Conservation (phyloP, 2,329 filamentous ascomycete species). For the Colletotrichum sp. region DNA sequence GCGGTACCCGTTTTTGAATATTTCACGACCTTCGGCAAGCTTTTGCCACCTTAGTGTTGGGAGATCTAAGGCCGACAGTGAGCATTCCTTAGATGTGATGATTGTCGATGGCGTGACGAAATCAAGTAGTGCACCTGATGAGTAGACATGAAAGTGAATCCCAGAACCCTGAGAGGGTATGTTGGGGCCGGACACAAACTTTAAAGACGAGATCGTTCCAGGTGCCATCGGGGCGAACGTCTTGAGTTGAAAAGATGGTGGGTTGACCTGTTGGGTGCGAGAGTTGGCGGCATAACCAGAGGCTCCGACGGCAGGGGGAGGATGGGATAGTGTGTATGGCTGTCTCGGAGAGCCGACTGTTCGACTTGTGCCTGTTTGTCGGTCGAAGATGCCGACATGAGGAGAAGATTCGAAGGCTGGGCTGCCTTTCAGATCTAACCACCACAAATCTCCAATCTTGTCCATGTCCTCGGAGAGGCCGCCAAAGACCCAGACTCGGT, state of each 20-base stretch:
- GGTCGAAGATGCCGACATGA: constrained; percentile 57
- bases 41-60: constrained; percentile 92
- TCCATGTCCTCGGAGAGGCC: constrained; percentile 97
- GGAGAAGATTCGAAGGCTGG: constrained; percentile 81
- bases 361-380: constrained; percentile 44
- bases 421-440: constrained; percentile 91
- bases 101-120: constrained; percentile 93
- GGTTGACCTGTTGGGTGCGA: constrained; percentile 69
- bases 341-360: constrained; percentile 56
- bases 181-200: constrained; percentile 86
- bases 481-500: constrained; percentile 95
- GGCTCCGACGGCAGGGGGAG: constrained; percentile 56
- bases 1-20: constrained; percentile 89
- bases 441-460: constrained; percentile 94
- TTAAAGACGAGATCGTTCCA: constrained; percentile 86
- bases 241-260: constrained; percentile 69
- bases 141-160: constrained; percentile 94
- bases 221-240: constrained; percentile 84
- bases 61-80: constrained; percentile 86
- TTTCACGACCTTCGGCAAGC: constrained; percentile 89
- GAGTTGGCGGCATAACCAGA: constrained; percentile 74
- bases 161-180: constrained; percentile 89
- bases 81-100: constrained; percentile 86
- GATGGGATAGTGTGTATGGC: constrained; percentile 53
- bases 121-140: constrained; percentile 89